Percentiles rank a stretch among this genome's conserved stretches.
Conservation (phyloP, 1,139 yeast genomes). For the Taphrina sp. region DNA sequence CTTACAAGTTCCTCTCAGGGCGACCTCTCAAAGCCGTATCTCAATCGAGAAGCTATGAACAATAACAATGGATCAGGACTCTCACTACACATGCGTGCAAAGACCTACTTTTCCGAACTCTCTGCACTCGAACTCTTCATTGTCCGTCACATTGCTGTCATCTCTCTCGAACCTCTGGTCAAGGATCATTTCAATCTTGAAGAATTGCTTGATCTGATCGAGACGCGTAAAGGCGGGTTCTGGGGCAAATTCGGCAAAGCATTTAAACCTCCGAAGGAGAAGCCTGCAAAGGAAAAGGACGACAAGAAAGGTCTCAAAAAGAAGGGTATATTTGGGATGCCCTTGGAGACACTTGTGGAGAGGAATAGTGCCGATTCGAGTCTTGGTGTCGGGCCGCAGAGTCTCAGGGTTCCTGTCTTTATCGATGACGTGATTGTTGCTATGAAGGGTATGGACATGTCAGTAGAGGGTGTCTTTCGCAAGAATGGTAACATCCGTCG, state of each 20-base stretch:
- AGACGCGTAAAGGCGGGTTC: slow-evolving; percentile 50
- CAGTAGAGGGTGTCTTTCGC: slow-evolving; percentile 94
- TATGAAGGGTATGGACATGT: slow-evolving; percentile 77
- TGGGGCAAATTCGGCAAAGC: slow-evolving; percentile 72
- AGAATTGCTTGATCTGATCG: slow-evolving; percentile 57
- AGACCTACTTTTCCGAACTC: slow-evolving; percentile 70
- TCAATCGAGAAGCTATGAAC: slow-evolving; percentile 3
- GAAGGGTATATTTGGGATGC: slow-evolving; percentile 69
- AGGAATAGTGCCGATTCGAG: slow-evolving; percentile 84
- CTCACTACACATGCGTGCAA: slow-evolving; percentile 30
- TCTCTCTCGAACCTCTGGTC: slow-evolving; percentile 53
- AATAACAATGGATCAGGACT: slow-evolving; percentile 15
- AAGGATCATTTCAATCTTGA: slow-evolving; percentile 50
- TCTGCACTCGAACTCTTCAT: slow-evolving; percentile 59
- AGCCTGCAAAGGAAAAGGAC: slow-evolving; percentile 41
- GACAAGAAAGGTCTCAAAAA: slow-evolving; percentile 41
- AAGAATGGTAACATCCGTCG: slow-evolving; percentile 92
- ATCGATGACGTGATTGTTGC: slow-evolving; percentile 83
- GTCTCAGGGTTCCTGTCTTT: slow-evolving; percentile 73
- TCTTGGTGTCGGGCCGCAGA: slow-evolving; percentile 75
- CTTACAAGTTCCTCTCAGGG: slow-evolving; percentile 6
- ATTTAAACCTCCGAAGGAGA: slow-evolving; percentile 40
- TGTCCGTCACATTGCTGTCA: slow-evolving; percentile 66
- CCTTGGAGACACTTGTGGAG: slow-evolving; percentile 66
- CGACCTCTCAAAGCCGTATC: slow-evolving; percentile 11